These are phyloP conservation scores for Daldinia bambusicola DNA, from an alignment of 495 filamentous ascomycete species.

Conservation along the genomic window DNA sequence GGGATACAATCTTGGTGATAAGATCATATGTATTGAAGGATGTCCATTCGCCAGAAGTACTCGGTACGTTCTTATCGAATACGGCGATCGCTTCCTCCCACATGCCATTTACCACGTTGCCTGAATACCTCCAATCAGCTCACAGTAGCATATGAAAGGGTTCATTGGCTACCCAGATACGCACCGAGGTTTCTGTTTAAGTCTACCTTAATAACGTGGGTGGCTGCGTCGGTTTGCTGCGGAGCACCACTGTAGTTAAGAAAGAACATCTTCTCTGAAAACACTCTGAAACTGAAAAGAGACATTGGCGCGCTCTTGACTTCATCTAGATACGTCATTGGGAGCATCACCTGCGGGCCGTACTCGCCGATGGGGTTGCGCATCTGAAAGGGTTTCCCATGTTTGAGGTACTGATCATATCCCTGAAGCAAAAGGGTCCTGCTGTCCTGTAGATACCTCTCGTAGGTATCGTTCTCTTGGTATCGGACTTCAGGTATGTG, in stretches of 20 bases:
- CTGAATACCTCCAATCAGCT: background rate
- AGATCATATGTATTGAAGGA: background rate
- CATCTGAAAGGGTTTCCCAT: background rate
- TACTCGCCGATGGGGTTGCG: background rate
- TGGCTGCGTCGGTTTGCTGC: background rate
- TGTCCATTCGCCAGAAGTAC: background rate
- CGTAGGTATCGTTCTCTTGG: background rate
- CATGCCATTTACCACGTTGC: background rate
- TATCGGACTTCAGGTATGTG: background rate
- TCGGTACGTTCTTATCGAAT: background rate
- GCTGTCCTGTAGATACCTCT: background rate
- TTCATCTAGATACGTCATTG: background rate
- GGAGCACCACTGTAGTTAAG: background rate
- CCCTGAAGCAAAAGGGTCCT: background rate
- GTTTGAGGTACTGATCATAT: background rate
- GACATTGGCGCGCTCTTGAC: background rate
- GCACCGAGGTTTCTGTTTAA: background rate
- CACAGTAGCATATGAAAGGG: background rate
- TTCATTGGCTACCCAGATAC: background rate
- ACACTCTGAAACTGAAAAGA: background rate
- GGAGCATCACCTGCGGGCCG: background rate
- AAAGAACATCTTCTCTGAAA: background rate
- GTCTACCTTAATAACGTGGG: background rate
- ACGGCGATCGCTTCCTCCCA: background rate
- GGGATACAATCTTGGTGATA: background rate